Evolutionary conservation across 768 basidiomycete species (phyloP).

Genomic region (Pholiota conissans): DNA sequence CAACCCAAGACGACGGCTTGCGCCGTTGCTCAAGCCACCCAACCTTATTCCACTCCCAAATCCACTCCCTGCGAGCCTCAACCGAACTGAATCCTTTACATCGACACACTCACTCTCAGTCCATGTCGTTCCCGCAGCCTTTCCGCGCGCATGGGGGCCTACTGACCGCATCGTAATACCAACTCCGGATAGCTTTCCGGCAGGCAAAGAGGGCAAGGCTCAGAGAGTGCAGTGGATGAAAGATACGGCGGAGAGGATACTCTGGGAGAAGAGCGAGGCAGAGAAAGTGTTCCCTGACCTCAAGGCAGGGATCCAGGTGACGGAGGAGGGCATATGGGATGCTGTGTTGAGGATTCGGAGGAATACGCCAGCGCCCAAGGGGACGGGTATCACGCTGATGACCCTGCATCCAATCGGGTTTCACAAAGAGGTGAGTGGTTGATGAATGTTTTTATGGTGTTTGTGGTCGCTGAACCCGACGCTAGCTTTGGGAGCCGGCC

Average conservation of each 20-base stretch:
- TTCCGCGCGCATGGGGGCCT: slow-evolving; percentile 18
- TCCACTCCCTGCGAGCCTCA: slow-evolving; percentile 13
- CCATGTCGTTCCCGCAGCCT: slow-evolving; percentile 25
- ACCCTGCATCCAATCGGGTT: slow-evolving; percentile 26
- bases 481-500: slow-evolving; percentile 22
- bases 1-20: slow-evolving; percentile 18
- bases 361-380: slow-evolving; percentile 10
- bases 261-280: slow-evolving; percentile 17
- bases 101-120: slow-evolving; percentile 22
- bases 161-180: slow-evolving; percentile 18
- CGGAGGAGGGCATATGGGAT: slow-evolving; percentile 22
- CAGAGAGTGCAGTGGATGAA: slow-evolving; percentile 22
- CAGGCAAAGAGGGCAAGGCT: slow-evolving; percentile 11
- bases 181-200: slow-evolving; percentile 12
- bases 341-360: slow-evolving; percentile 21
- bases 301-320: slow-evolving; percentile 4
- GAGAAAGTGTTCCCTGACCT: slow-evolving; percentile 19
- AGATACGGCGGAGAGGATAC: slow-evolving; percentile 10
- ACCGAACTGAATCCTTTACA: slow-evolving; percentile 16
- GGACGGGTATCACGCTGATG: slow-evolving; percentile 22
- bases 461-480: background rate
- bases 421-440: slow-evolving; percentile 24
- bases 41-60: slow-evolving; percentile 14
- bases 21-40: slow-evolving; percentile 13
- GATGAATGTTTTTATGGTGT: too few relatives aligned